Conservation (phyloP, 768 basidiomycete genomes). For the Mycena polygramma region DNA sequence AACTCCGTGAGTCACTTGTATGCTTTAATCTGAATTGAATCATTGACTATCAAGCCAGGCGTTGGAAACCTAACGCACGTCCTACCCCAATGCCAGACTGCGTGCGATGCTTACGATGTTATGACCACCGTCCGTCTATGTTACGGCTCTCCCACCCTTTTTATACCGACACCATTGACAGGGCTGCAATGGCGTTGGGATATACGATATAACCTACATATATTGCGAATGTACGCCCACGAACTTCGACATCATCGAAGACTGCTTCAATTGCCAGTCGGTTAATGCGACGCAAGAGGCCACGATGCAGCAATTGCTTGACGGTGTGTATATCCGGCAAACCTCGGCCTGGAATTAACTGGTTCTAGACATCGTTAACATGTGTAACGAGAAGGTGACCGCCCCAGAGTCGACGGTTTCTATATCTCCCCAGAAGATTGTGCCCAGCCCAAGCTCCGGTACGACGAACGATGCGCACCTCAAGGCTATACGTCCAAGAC, state of each 20-base stretch:
- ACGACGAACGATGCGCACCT: constrained; percentile 3
- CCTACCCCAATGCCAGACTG: constrained; percentile 30
- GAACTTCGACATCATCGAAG: constrained; percentile 33
- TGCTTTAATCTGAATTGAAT: neutral
- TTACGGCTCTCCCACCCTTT: neutral
- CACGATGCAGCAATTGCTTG: constrained; percentile 30
- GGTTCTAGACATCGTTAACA: constrained; percentile 28
- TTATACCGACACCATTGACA: neutral
- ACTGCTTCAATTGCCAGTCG: constrained; percentile 36
- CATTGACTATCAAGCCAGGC: constrained; percentile 7
- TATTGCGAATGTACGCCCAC: constrained; percentile 37
- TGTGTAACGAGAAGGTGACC: constrained; percentile 25
- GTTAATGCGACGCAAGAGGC: constrained; percentile 33
- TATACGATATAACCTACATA: constrained; percentile 37
- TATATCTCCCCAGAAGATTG: constrained; percentile 20
- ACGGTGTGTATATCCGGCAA: constrained; percentile 24
- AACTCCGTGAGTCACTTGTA: constrained; percentile 16
- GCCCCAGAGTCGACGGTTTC: constrained; percentile 31
- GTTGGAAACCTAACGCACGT: constrained; percentile 35
- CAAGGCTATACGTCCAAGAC: neutral
- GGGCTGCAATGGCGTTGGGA: constrained; percentile 32
- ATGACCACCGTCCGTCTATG: constrained; percentile 28
- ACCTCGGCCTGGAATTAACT: neutral
- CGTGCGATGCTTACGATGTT: constrained; percentile 31
- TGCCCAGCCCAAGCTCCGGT: constrained; percentile 23